Percentiles rank a stretch among this genome's conserved stretches.
Conservation (phyloP, 306 rosid genomes). For the Acacia acuminata region DNA sequence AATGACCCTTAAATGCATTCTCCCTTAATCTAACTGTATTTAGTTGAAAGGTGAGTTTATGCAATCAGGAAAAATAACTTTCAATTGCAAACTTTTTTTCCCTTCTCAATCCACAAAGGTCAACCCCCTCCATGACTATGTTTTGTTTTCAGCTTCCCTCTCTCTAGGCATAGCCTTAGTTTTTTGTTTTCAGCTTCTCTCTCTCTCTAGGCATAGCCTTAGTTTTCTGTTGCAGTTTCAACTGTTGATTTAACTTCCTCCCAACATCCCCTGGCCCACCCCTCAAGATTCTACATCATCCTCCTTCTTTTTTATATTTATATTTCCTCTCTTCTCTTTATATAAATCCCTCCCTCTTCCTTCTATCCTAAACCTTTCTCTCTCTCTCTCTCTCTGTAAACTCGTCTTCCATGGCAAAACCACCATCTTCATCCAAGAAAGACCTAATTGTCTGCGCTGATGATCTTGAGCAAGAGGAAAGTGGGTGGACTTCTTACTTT, state of each 20-base stretch:
- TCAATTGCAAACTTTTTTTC: constrained; percentile 11
- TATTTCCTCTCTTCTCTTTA: constrained; percentile 18
- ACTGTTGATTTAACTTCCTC: constrained; percentile 55
- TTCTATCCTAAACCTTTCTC: not conserved
- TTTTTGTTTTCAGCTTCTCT: constrained; percentile 46
- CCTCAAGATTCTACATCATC: constrained; percentile 45
- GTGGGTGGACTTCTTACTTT: constrained; percentile 94
- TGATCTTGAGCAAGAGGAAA: constrained; percentile 43
- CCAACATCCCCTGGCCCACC: constrained; percentile 54
- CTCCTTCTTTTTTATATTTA: not conserved
- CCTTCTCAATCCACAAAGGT: constrained; percentile 50
- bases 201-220: constrained; percentile 14
- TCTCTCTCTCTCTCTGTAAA: constrained; percentile 34
- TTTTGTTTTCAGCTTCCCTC: constrained; percentile 31
- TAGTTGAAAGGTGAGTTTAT: constrained; percentile 27
- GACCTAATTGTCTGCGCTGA: not conserved
- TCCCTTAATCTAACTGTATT: not conserved
- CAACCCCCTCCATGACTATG: constrained; percentile 43
- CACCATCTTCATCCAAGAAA: constrained; percentile 20
- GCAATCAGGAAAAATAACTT: constrained; percentile 18
- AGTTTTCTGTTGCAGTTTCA: constrained; percentile 56
- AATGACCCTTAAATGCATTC: too few species aligned
- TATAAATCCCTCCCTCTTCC: constrained; percentile 42
- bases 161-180: constrained; percentile 29
- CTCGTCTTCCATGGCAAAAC: constrained; percentile 46